These are phyloP conservation scores for Elasticomyces elasticus DNA, from an alignment of 495 filamentous ascomycete genomes.

Conservation along the genomic window DNA sequence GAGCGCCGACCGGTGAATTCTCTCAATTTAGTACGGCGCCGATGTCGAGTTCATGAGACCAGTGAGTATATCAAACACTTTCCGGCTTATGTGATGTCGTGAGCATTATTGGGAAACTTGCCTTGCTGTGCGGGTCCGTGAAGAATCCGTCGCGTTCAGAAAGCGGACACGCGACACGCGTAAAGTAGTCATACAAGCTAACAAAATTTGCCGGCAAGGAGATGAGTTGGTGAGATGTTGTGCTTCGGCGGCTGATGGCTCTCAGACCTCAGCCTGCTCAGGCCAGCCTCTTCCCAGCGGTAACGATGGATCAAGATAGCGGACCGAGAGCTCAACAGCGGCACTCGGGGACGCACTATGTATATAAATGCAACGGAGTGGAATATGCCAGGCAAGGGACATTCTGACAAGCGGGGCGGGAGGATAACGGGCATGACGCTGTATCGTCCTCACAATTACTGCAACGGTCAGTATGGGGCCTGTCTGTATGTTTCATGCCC, in stretches of 20 bases:
- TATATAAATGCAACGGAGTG: constrained; percentile 8
- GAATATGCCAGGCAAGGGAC: not conserved
- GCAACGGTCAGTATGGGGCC: not conserved
- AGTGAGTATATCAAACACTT: no score
- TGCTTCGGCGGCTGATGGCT: not conserved
- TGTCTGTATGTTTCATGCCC: not conserved
- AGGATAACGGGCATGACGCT: not conserved
- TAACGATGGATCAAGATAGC: not conserved
- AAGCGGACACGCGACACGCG: not conserved
- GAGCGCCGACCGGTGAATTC: no score
- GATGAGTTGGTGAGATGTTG: not conserved
- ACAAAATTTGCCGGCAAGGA: not conserved
- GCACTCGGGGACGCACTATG: not conserved
- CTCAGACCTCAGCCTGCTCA: constrained; percentile 3
- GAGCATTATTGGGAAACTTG: no score
- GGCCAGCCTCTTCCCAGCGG: not conserved
- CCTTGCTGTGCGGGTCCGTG: no score
- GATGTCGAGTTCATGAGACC: no score
- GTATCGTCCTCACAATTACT: constrained; percentile 3
- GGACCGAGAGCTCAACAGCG: not conserved
- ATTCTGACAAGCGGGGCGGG: constrained; percentile 7
- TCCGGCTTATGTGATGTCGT: no score
- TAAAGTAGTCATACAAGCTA: not conserved
- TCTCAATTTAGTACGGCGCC: no score
- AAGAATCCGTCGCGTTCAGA: not conserved